Conservation (phyloP, 768 basidiomycete species). For the Auriculariales sp. region DNA sequence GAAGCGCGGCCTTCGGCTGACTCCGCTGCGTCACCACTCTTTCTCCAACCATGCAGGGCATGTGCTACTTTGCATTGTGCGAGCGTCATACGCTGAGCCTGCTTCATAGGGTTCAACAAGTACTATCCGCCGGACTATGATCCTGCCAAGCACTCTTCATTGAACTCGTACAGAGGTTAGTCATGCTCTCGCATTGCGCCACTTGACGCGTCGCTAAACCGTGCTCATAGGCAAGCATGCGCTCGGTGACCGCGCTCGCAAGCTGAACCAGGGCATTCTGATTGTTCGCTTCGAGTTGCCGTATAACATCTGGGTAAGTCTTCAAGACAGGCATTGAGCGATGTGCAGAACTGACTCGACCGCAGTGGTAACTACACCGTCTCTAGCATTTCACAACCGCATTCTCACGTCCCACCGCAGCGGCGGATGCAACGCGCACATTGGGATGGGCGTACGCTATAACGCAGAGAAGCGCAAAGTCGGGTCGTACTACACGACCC, state of each 20-base stretch:
- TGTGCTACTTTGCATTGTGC: neutral
- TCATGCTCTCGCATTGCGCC: neutral
- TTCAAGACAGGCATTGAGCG: constrained; percentile 1
- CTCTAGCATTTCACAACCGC: neutral
- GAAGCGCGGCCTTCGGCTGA: neutral
- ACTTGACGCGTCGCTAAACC: neutral
- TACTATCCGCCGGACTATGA: constrained; percentile 72
- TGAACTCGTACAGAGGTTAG: constrained; percentile 58
- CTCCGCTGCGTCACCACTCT: neutral
- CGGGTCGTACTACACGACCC: constrained; percentile 86
- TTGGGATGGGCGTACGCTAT: constrained; percentile 99
- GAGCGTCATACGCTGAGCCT: constrained; percentile 14
- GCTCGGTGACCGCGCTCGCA: constrained; percentile 81
- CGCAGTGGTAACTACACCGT: neutral
- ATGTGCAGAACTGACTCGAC: neutral
- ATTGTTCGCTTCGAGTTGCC: constrained; percentile 93
- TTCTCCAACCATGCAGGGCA: neutral
- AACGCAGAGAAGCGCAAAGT: constrained; percentile 98
- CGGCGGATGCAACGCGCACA: constrained; percentile 87
- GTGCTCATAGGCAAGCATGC: constrained; percentile 71
- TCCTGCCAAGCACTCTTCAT: constrained; percentile 51
- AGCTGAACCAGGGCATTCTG: constrained; percentile 90
- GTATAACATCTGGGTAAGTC: constrained; percentile 68
- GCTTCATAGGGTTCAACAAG: constrained; percentile 62
- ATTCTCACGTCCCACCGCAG: constrained; percentile 26